phyloP scores from a whole-genome alignment of 2,329 filamentous ascomycete species.

The Capronia americana region DNA sequence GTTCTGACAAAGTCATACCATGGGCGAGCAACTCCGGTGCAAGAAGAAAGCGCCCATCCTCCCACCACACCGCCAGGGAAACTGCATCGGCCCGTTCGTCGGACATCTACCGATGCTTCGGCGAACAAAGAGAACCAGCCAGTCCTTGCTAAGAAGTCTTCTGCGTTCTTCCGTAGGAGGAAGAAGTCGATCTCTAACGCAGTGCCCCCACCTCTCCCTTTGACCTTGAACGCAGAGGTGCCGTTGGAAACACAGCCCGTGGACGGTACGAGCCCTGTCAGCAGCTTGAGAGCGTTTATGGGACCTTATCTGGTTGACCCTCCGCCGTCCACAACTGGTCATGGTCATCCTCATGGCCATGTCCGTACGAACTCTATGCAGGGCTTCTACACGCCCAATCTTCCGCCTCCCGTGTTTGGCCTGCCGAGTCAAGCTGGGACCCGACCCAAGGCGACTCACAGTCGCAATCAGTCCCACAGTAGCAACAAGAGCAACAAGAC shows the following conservation, averaged over 20 bases:
- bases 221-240: constrained; percentile 47
- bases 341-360: constrained; percentile 24
- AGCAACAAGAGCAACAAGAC: constrained; percentile 32
- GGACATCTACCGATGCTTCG: constrained; percentile 39
- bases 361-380: constrained; percentile 36
- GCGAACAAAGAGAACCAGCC: constrained; percentile 48
- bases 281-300: constrained; percentile 85
- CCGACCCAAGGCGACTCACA: constrained; percentile 19
- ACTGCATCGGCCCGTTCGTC: constrained; percentile 42
- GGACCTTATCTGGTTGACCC: constrained; percentile 72
- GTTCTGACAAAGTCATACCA: constrained; percentile 35
- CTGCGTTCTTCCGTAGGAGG: constrained; percentile 89
- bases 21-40: constrained; percentile 33
- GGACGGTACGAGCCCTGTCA: constrained; percentile 67
- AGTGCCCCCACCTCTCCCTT: constrained; percentile 63
- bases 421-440: constrained; percentile 19
- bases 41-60: constrained; percentile 35
- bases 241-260: constrained; percentile 31
- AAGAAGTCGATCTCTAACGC: constrained; percentile 85
- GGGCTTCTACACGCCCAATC: constrained; percentile 33
- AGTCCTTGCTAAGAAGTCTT: constrained; percentile 82
- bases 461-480: constrained; percentile 31
- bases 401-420: constrained; percentile 28
- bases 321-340: constrained; percentile 26
- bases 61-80: constrained; percentile 38